A percentile compares a stretch with the other conserved stretches of the same genome.
These are phyloP conservation scores for Trichaptum fuscoviolaceum DNA, from an alignment of 768 basidiomycete species.

Conservation along the genomic window DNA sequence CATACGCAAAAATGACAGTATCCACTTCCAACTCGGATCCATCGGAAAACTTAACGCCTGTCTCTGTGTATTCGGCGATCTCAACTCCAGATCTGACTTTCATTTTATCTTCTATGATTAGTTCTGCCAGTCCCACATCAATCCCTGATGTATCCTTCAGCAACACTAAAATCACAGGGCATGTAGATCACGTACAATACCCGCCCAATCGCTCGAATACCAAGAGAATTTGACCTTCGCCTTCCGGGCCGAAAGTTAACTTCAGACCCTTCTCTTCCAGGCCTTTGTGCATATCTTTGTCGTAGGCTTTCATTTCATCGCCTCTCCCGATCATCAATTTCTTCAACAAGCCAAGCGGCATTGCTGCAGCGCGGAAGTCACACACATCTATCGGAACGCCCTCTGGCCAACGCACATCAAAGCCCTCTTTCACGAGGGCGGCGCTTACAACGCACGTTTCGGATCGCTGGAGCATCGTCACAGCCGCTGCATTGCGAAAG, in stretches of 20 bases:
- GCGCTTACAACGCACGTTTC: slow-evolving; percentile 28
- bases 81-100: slow-evolving; percentile 2
- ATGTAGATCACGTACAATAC: neutral
- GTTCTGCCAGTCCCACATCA: slow-evolving; percentile 1
- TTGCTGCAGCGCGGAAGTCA: slow-evolving; percentile 19
- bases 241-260: slow-evolving; percentile 25
- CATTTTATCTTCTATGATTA: slow-evolving; percentile 1
- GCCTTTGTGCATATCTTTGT: slow-evolving; percentile 9
- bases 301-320: slow-evolving; percentile 7
- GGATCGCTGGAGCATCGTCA: slow-evolving; percentile 41
- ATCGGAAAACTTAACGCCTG: neutral
- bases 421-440: slow-evolving; percentile 1
- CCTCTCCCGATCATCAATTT: slow-evolving; percentile 7
- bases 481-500: slow-evolving; percentile 24
- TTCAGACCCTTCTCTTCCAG: slow-evolving; percentile 6
- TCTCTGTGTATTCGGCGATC: neutral
- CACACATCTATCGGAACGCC: slow-evolving; percentile 20
- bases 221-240: slow-evolving; percentile 24
- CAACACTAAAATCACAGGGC: neutral
- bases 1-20: slow-evolving; percentile 5
- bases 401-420: slow-evolving; percentile 15
- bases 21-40: slow-evolving; percentile 3
- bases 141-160: neutral
- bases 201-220: slow-evolving; percentile 27
- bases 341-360: slow-evolving; percentile 14